A percentile compares a stretch with the other conserved stretches of the same genome.
Conservation (phyloP, 2,329 filamentous ascomycete genomes). For the Fusarium sp. region DNA sequence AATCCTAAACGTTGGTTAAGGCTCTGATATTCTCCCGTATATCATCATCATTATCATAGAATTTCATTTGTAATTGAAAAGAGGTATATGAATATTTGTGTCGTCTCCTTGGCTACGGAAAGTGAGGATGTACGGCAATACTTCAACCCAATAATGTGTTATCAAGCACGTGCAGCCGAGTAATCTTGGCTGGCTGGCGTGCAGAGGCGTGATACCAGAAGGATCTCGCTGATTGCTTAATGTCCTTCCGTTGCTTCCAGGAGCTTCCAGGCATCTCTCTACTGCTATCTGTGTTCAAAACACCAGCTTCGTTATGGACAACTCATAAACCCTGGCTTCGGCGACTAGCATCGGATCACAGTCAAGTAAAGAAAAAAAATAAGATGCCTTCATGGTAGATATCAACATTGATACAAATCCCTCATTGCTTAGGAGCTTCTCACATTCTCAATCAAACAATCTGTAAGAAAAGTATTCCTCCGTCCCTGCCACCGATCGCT, state of each 20-base stretch:
- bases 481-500: not conserved
- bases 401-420: too few relatives aligned
- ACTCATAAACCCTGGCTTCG: not conserved
- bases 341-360: not conserved
- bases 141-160: too few relatives aligned
- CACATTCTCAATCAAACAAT: not conserved
- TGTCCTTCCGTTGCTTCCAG: not conserved
- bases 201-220: too few relatives aligned
- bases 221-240: not conserved
- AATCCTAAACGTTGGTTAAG: too few relatives aligned
- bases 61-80: too few relatives aligned
- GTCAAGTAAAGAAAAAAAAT: not conserved
- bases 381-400: too few relatives aligned
- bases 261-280: not conserved
- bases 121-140: too few relatives aligned
- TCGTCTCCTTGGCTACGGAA: too few relatives aligned
- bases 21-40: too few relatives aligned
- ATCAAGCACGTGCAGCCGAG: too few relatives aligned
- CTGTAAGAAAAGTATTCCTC: not conserved
- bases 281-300: accelerated
- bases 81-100: too few relatives aligned
- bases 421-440: not conserved
- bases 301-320: not conserved
- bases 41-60: too few relatives aligned
- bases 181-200: not conserved